A percentile compares a stretch with the other conserved stretches of the same genome.
These are phyloP conservation scores for Boeremia lycopersici DNA, from an alignment of 2,329 filamentous ascomycete genomes.

Conservation along the genomic window DNA sequence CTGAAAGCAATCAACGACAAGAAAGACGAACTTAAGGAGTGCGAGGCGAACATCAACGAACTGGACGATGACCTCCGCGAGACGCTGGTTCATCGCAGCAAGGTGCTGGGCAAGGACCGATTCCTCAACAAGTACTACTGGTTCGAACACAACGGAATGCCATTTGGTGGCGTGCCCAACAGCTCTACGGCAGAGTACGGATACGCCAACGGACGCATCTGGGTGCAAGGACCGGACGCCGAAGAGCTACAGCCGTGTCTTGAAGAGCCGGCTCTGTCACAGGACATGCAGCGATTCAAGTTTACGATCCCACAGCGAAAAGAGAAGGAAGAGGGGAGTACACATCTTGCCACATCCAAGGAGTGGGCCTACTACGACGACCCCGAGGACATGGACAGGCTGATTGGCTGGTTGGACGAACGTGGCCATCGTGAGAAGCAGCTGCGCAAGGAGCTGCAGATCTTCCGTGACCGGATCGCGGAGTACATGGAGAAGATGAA, in stretches of 20 bases:
- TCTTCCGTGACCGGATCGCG: conserved; percentile 76
- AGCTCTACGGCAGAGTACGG: conserved; percentile 86
- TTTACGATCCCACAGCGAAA: conserved; percentile 88
- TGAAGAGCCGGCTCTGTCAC: conserved; percentile 68
- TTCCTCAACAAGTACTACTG: conserved; percentile 99
- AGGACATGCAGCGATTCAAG: conserved; percentile 77
- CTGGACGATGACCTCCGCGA: conserved; percentile 93
- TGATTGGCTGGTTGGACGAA: conserved; percentile 87
- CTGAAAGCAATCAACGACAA: conserved; percentile 89
- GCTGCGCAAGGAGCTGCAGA: conserved; percentile 82
- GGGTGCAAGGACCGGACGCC: conserved; percentile 94
- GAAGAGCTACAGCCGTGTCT: conserved; percentile 68
- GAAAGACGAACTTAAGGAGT: conserved; percentile 77
- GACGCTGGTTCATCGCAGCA: conserved; percentile 88
- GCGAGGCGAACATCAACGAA: conserved; percentile 82
- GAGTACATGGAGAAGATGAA: conserved; percentile 81
- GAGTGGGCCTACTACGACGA: conserved; percentile 95
- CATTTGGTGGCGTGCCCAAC: conserved; percentile 82
- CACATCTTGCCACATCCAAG: conserved; percentile 73
- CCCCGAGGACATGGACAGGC: conserved; percentile 73
- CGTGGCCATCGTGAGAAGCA: conserved; percentile 86
- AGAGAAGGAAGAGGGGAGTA: conserved; percentile 80
- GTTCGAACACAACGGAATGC: conserved; percentile 99
- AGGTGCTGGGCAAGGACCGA: conserved; percentile 87
- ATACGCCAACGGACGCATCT: conserved; percentile 93